Conservation (phyloP, 495 filamentous ascomycete genomes). For the Penicillium fimorum region DNA sequence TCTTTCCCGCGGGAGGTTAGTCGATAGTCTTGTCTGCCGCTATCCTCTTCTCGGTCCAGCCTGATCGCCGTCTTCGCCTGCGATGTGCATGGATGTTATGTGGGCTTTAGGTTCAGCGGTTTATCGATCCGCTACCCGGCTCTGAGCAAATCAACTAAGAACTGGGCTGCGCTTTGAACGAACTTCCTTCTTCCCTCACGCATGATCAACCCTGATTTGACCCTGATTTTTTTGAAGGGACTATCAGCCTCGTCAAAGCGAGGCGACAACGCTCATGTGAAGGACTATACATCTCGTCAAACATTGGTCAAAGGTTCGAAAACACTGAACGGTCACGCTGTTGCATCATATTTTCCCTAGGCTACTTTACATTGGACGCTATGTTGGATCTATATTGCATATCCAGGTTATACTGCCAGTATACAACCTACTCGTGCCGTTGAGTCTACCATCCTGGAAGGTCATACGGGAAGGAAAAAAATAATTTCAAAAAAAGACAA, state of each 20-base stretch:
- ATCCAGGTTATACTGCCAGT: slow-evolving; percentile 1
- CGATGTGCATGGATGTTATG: slow-evolving; percentile 34
- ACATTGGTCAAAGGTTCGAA: slow-evolving; percentile 4
- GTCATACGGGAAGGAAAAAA: not conserved
- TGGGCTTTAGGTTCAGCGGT: slow-evolving; percentile 43
- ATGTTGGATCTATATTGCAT: not conserved
- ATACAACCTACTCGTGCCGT: slow-evolving; percentile 2
- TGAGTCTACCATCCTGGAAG: not conserved
- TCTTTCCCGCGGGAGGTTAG: slow-evolving; percentile 25
- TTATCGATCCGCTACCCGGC: slow-evolving; percentile 39
- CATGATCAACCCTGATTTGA: slow-evolving; percentile 25
- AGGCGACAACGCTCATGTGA: slow-evolving; percentile 17
- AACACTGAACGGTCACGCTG: slow-evolving; percentile 3
- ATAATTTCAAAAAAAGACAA: slow-evolving; percentile 11
- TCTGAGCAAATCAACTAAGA: slow-evolving; percentile 29
- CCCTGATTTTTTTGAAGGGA: not conserved
- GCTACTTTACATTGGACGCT: not conserved
- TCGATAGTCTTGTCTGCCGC: slow-evolving; percentile 23
- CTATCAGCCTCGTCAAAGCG: not conserved
- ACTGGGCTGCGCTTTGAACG: slow-evolving; percentile 7
- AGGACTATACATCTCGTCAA: slow-evolving; percentile 15
- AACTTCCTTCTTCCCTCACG: slow-evolving; percentile 16
- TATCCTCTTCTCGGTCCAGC: slow-evolving; percentile 21
- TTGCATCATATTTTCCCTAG: not conserved
- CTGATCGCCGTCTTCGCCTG: slow-evolving; percentile 22